phyloP scores from a whole-genome alignment of 768 basidiomycete species.

The Rhizopogon vulgaris region DNA sequence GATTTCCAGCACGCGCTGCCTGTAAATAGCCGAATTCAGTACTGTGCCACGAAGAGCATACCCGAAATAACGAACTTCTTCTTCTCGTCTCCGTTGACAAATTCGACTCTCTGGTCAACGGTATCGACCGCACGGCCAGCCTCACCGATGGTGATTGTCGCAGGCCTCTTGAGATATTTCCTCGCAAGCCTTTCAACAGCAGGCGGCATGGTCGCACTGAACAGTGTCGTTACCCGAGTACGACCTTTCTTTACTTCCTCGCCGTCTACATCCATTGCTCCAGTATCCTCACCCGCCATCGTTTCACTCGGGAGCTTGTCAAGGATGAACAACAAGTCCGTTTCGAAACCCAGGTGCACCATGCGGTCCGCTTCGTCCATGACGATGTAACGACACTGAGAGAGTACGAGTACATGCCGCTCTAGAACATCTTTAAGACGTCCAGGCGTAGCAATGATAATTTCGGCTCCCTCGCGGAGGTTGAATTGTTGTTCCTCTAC shows the following conservation, averaged over 20 bases:
- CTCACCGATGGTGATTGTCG: constrained; percentile 95
- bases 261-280: constrained; percentile 72
- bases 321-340: constrained; percentile 88
- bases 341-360: constrained; percentile 97
- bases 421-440: constrained; percentile 98
- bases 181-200: constrained; percentile 92
- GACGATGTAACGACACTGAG: constrained; percentile 96
- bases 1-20: constrained; percentile 83
- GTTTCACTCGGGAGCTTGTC: constrained; percentile 86
- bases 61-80: constrained; percentile 64
- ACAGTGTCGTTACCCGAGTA: constrained; percentile 90
- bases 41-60: constrained; percentile 6
- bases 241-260: constrained; percentile 57
- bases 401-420: constrained; percentile 89
- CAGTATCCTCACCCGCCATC: constrained; percentile 79
- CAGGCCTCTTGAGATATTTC: constrained; percentile 90
- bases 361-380: constrained; percentile 99
- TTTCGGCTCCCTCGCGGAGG: constrained; percentile 95
- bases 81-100: constrained; percentile 90
- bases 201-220: constrained; percentile 98
- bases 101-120: constrained; percentile 94
- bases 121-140: constrained; percentile 98
- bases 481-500: constrained; percentile 99
- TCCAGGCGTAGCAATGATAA: constrained; percentile 97
- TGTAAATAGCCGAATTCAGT: constrained; percentile 23